Percentiles rank a stretch among this genome's conserved stretches.
phyloP scores from a whole-genome alignment of 2,329 filamentous ascomycete species.

The Dactylonectria macrodidyma region DNA sequence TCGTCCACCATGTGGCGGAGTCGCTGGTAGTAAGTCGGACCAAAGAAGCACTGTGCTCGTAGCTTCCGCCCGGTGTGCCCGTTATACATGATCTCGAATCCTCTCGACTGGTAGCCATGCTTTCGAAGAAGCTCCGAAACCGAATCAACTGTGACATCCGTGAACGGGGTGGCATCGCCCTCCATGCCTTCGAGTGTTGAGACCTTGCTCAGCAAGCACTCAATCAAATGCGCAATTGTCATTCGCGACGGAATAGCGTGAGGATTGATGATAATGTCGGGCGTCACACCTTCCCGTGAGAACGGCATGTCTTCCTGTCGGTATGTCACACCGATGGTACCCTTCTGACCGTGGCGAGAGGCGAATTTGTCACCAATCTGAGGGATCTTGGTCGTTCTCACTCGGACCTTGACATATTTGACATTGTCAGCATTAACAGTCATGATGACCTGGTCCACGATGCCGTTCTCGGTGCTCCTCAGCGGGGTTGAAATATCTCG shows the following conservation, averaged over 20 bases:
- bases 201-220: conserved; percentile 97
- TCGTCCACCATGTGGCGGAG: conserved; percentile 99
- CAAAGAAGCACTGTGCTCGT: conserved; percentile 94
- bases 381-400: conserved; percentile 96
- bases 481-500: conserved; percentile 96
- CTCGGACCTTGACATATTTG: conserved; percentile 97
- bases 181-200: conserved; percentile 94
- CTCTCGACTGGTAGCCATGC: conserved; percentile 95
- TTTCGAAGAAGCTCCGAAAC: conserved; percentile 89
- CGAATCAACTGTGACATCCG: conserved; percentile 95
- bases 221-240: conserved; percentile 99
- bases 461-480: conserved; percentile 95
- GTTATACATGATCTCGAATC: conserved; percentile 99
- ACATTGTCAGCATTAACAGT: conserved; percentile 96
- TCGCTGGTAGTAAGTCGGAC: conserved; percentile 98
- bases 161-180: conserved; percentile 98
- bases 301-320: conserved; percentile 99
- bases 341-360: conserved; percentile 98
- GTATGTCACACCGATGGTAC: conserved; percentile 98
- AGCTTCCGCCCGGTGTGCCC: conserved; percentile 96
- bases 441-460: conserved; percentile 92
- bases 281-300: conserved; percentile 89
- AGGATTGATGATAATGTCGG: conserved; percentile 98
- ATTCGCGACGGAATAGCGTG: conserved; percentile 99
- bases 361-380: conserved; percentile 99